phyloP scores from a whole-genome alignment of 1,139 yeast genomes.

The Oligophagozyma castellii region DNA sequence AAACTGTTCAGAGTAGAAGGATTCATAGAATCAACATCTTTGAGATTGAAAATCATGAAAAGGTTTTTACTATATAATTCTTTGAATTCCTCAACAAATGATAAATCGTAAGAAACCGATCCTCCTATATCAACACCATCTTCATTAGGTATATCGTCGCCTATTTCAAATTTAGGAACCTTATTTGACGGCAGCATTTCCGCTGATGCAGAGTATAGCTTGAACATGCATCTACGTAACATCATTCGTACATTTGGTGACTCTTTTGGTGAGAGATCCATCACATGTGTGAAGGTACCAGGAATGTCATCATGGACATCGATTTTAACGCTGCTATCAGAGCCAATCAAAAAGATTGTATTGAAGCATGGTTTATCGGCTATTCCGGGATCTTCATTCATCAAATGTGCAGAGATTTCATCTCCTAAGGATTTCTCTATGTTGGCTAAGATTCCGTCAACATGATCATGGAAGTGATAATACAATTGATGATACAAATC shows the following conservation, averaged over 20 bases:
- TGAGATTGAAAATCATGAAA: constrained; percentile 21
- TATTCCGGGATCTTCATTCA: constrained; percentile 2
- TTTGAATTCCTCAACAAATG: constrained; percentile 20
- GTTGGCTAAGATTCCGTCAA: constrained; percentile 17
- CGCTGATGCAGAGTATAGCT: constrained; percentile 17
- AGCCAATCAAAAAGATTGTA: constrained; percentile 22
- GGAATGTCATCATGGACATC: constrained; percentile 12
- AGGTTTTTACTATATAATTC: constrained; percentile 15
- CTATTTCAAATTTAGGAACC: constrained; percentile 3
- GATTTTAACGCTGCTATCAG: constrained; percentile 20
- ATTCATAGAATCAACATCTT: constrained; percentile 23
- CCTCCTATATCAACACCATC: constrained; percentile 3
- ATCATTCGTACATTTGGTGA: constrained; percentile 26
- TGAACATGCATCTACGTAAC: constrained; percentile 24
- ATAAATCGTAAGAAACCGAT: constrained; percentile 18
- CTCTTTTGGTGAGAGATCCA: constrained; percentile 23
- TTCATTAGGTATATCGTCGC: constrained; percentile 4
- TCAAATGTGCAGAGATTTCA: constrained; percentile 16
- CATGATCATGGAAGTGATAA: constrained; percentile 21
- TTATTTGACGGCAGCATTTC: constrained; percentile 5
- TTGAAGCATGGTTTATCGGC: constrained; percentile 11
- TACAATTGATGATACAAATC: constrained; percentile 22
- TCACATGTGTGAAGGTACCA: constrained; percentile 9
- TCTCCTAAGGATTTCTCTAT: constrained; percentile 18
- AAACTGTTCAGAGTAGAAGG: constrained; percentile 19